Percentiles rank a stretch among this genome's conserved stretches.
Evolutionary conservation across 2,329 filamentous ascomycete genomes (phyloP).

Genomic region (Clarireedia paspali): DNA sequence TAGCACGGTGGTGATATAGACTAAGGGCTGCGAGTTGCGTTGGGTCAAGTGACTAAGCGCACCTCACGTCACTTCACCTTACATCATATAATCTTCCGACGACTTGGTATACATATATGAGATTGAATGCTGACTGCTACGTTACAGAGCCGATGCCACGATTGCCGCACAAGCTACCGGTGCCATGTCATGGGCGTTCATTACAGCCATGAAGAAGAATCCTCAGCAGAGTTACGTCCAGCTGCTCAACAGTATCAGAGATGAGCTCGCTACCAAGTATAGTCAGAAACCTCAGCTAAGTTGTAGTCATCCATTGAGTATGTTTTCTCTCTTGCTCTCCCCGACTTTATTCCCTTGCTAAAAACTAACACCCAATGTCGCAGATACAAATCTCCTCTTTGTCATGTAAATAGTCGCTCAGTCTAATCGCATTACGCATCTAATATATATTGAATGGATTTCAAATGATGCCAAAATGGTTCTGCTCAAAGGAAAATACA

Average conservation of each 20-base stretch:
- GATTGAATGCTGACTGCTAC: slow-evolving; percentile 5
- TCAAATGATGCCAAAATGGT: background rate
- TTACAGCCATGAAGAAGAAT: slow-evolving; percentile 82
- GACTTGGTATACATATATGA: background rate
- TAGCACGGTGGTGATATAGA: slow-evolving; percentile 22
- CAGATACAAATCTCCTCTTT: slow-evolving; percentile 56
- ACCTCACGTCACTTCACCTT: background rate
- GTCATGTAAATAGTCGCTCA: slow-evolving; percentile 41
- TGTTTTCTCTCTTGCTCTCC: slow-evolving; percentile 2
- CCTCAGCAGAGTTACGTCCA: slow-evolving; percentile 94
- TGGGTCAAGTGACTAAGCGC: slow-evolving; percentile 19
- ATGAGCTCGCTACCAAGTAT: slow-evolving; percentile 81
- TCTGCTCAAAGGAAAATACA: too few species aligned
- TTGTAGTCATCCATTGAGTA: slow-evolving; percentile 92
- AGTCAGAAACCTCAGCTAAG: slow-evolving; percentile 93
- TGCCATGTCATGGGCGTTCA: slow-evolving; percentile 98
- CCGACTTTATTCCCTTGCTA: background rate
- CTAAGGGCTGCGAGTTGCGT: slow-evolving; percentile 29
- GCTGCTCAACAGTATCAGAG: slow-evolving; percentile 89
- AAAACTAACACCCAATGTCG: slow-evolving; percentile 13
- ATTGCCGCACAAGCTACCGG: slow-evolving; percentile 83
- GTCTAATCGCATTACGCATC: background rate
- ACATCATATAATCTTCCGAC: background rate
- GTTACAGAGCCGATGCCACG: slow-evolving; percentile 71
- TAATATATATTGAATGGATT: slow-evolving; percentile 1